Conservation (phyloP, 345 rosid species). For the Ailanthus altissimus region DNA sequence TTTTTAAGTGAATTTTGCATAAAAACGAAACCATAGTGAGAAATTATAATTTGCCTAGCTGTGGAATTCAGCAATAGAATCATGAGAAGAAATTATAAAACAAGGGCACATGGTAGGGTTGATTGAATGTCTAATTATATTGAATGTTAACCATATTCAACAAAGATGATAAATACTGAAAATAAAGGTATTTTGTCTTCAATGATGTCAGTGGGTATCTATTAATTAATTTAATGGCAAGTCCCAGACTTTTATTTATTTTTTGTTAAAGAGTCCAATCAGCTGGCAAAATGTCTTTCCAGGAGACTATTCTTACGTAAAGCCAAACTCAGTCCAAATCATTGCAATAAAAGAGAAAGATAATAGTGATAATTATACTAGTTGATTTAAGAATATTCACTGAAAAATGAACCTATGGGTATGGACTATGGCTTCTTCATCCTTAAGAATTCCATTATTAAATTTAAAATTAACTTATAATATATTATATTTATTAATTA, state of each 20-base stretch:
- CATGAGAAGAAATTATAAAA: neutral
- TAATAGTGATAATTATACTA: neutral
- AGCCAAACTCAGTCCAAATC: neutral
- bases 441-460: slow-evolving; percentile 2
- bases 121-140: neutral
- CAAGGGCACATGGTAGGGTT: slow-evolving; percentile 13
- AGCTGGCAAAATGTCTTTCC: slow-evolving; percentile 34
- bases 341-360: neutral
- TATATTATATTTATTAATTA: no score
- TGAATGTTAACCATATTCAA: neutral
- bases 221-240: neutral
- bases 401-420: neutral
- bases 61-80: neutral
- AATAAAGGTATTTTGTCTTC: no score
- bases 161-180: neutral
- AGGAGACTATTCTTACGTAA: slow-evolving; percentile 2
- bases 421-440: neutral
- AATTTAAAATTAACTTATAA: no score
- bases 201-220: neutral
- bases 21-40: neutral
- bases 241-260: neutral
- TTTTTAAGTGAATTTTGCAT: neutral
- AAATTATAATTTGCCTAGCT: neutral
- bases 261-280: slow-evolving; percentile 2
- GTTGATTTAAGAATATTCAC: neutral